Evolutionary conservation across 2,329 filamentous ascomycete species (phyloP), one percentile per base, ranked within the genome.

Genomic region (Verticillium klebahnii): DNA sequence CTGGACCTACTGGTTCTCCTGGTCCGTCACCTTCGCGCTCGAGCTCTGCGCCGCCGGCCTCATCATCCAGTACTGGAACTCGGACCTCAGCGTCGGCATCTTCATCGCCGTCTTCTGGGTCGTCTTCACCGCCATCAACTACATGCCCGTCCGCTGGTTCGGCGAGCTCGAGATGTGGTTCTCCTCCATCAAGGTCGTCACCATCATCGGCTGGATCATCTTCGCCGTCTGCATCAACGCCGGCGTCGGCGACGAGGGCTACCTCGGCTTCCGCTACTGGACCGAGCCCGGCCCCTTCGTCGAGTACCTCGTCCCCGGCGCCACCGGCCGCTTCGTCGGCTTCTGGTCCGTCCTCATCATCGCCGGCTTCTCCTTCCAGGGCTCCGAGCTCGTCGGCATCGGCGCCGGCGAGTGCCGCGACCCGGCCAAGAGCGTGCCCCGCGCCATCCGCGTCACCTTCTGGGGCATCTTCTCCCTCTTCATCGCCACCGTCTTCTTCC

Each of bases 1-100:
- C 23, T 93, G 90, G 90, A 87, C 91, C 63, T 93, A 93, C 75
- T 93, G 89, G 88, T 92, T 92, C 70, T 88, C 84, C 40, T 93
- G 88, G 89, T 82, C 86, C 19, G 85, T 89, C 62, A 92, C 89
- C 0, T 90, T 85, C 67, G 89, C 89, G 0, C 82, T 92, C 9
- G 90, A 93, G 70, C 79, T 93, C 45, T 90, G 86, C 0, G 88
- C 89, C 0, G 86, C 89, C 1, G 89, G 89, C 5, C 77, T 92
- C 57, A 89, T 93, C 61, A 90, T 93, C 65, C 86, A 92, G 71
- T 93, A 89, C 73, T 93, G 90, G 90, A 80, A 86, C 61, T 65
- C 77, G 1, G 71, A 74, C 23, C 75, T 92, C 62, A 50, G 45
- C 45, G 45, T 50, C 45, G 89, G 83, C 62, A 87, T 93, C 66